Conservation (phyloP, 2,329 filamentous ascomycete genomes). For the Fonsecaea multimorphosa region DNA sequence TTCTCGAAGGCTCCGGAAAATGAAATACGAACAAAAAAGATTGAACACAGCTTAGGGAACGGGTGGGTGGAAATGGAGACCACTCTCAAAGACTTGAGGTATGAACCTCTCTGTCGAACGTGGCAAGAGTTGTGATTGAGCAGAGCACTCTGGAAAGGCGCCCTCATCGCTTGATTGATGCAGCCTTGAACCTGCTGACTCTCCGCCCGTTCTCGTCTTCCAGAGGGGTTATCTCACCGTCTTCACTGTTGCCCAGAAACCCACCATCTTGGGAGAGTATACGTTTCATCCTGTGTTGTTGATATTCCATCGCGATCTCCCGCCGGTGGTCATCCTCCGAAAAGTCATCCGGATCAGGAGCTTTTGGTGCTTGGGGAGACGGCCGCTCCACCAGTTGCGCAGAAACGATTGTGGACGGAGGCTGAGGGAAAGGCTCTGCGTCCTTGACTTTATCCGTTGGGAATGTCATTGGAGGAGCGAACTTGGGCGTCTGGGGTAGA, state of each 20-base stretch:
- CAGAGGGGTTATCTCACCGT: conserved; percentile 65
- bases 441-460: conserved; percentile 21
- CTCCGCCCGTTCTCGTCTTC: conserved; percentile 60
- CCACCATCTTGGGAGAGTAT: conserved; percentile 84
- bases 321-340: conserved; percentile 75
- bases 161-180: conserved; percentile 46
- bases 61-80: neutral
- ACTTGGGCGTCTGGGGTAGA: conserved; percentile 41
- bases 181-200: conserved; percentile 59
- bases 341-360: conserved; percentile 68
- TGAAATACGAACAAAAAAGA: neutral
- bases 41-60: neutral
- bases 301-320: conserved; percentile 82
- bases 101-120: neutral
- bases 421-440: conserved; percentile 40
- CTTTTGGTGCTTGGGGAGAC: conserved; percentile 40
- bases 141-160: neutral
- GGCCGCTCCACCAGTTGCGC: conserved; percentile 65
- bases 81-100: neutral
- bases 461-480: conserved; percentile 42
- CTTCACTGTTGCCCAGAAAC: conserved; percentile 65
- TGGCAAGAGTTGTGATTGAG: neutral
- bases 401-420: conserved; percentile 59
- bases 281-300: conserved; percentile 79
- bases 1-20: conserved; percentile 22